A percentile compares a stretch with the other conserved stretches of the same genome.
These are phyloP conservation scores for Fusarium xyrophilum DNA, from an alignment of 2,329 filamentous ascomycete species.

Conservation along the genomic window DNA sequence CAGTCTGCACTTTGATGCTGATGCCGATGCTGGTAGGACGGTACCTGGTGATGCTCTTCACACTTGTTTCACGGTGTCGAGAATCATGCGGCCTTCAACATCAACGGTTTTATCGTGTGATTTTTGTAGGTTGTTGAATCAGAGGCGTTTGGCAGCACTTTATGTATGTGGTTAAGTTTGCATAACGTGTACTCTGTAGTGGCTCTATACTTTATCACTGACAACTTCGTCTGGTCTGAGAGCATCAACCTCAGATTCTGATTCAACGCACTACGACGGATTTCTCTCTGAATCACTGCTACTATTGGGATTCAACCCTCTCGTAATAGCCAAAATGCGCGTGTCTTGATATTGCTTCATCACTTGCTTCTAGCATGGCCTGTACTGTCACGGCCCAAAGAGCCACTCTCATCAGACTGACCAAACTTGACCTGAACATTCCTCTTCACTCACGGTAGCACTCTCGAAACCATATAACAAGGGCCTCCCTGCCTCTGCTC, in stretches of 20 bases:
- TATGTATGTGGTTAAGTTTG: neutral
- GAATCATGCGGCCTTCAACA: neutral
- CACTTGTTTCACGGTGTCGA: neutral
- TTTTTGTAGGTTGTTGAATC: neutral
- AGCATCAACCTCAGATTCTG: neutral
- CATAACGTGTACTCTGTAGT: neutral
- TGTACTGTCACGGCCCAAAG: neutral
- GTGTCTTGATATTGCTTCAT: neutral
- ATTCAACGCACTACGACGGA: too few relatives aligned
- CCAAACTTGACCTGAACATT: neutral
- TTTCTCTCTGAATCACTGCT: neutral
- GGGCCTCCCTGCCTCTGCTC: neutral
- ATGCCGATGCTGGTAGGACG: neutral
- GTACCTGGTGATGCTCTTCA: neutral
- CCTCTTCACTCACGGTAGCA: neutral
- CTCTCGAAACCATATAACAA: neutral
- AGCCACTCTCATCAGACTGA: neutral
- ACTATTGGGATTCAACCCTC: rapidly evolving
- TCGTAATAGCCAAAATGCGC: rapidly evolving
- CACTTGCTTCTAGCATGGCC: neutral
- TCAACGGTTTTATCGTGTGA: neutral
- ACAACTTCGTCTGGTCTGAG: neutral
- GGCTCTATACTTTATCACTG: neutral
- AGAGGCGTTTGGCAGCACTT: neutral
- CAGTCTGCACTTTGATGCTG: neutral